Evolutionary conservation across 805 yeast species (phyloP).

Genomic region (Nakazawaea siamensis): DNA sequence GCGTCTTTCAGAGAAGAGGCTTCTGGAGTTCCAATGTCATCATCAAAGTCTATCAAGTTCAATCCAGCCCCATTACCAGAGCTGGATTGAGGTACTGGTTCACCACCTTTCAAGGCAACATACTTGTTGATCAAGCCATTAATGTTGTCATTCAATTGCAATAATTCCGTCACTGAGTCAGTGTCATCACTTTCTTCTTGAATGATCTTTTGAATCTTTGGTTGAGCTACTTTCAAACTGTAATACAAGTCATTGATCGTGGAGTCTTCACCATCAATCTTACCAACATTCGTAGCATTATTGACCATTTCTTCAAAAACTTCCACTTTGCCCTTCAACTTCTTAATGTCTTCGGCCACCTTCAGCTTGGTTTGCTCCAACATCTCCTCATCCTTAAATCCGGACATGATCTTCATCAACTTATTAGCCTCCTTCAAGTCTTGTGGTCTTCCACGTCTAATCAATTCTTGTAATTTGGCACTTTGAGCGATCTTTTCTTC

Average conservation of each 20-base stretch:
- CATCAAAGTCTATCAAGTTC: conserved; percentile 69
- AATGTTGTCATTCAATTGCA: conserved; percentile 67
- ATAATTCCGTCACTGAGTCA: conserved; percentile 54
- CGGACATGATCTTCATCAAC: conserved; percentile 97
- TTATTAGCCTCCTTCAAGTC: conserved; percentile 95
- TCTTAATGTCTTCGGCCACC: conserved; percentile 76
- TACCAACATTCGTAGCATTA: conserved; percentile 33
- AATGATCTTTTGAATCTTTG: conserved; percentile 76
- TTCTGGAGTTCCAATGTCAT: conserved; percentile 26
- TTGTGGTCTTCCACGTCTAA: conserved; percentile 91
- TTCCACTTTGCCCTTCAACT: conserved; percentile 78
- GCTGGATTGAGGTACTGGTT: conserved; percentile 19
- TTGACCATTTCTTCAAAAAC: conserved; percentile 80
- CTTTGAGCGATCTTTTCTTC: conserved; percentile 91
- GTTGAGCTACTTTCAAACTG: conserved; percentile 76
- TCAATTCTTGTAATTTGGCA: conserved; percentile 91
- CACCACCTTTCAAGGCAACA: conserved; percentile 57
- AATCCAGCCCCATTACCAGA: conserved; percentile 27
- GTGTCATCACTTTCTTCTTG: conserved; percentile 72
- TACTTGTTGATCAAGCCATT: conserved; percentile 63
- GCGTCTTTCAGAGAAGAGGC: background rate
- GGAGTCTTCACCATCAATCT: conserved; percentile 44
- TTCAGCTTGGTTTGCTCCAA: conserved; percentile 66
- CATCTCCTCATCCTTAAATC: conserved; percentile 78
- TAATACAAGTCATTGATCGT: conserved; percentile 72